phyloP scores from a whole-genome alignment of 768 basidiomycete species.

The Rhodosporidiobolus odoratus region DNA sequence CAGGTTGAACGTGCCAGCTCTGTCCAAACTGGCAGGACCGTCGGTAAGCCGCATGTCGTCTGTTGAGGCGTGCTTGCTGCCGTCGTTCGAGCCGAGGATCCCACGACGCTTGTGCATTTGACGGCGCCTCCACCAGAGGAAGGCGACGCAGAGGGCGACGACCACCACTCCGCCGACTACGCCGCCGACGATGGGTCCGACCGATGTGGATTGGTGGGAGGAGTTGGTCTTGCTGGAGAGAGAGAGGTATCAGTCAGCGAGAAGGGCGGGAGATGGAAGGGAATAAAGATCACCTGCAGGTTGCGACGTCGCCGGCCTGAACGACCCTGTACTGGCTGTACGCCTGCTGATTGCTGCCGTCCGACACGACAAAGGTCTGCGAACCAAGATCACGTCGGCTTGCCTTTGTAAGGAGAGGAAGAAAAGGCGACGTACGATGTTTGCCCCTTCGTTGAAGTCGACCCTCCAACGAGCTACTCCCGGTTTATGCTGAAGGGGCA shows the following conservation, averaged over 20 bases:
- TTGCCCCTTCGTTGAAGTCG: conserved; percentile 19
- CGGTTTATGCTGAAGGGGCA: neutral
- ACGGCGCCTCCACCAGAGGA: conserved; percentile 6
- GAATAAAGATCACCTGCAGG: conserved; percentile 19
- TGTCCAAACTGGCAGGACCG: neutral
- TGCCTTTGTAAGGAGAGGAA: neutral
- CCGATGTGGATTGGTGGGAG: neutral
- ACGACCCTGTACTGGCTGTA: conserved; percentile 22
- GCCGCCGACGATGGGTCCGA: conserved; percentile 21
- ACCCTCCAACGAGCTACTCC: neutral
- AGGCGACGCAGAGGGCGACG: neutral
- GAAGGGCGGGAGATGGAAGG: neutral
- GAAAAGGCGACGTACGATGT: conserved; percentile 9
- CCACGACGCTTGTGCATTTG: neutral
- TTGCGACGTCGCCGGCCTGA: neutral
- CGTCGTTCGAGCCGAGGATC: neutral
- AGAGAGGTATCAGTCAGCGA: neutral
- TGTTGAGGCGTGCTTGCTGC: neutral
- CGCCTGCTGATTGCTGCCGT: neutral
- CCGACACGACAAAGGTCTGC: conserved; percentile 12
- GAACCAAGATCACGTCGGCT: neutral
- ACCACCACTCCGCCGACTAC: conserved; percentile 3
- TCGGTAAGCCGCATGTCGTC: neutral
- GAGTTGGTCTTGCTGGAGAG: conserved; percentile 17
- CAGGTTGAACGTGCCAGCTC: conserved; percentile 28